Conservation (phyloP, 805 yeast genomes). For the Candida ipomoeae region DNA sequence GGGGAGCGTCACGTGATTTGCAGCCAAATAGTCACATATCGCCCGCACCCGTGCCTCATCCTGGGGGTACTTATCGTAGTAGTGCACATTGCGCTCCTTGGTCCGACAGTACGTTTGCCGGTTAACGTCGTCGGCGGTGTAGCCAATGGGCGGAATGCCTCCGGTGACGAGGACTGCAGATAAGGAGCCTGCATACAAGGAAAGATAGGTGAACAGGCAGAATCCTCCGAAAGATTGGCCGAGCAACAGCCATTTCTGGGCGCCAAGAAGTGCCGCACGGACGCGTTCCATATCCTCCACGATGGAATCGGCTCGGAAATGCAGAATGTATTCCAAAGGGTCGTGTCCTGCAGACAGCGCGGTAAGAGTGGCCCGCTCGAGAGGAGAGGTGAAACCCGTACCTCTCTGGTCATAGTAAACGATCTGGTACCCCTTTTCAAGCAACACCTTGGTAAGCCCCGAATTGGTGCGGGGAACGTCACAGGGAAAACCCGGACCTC, state of each 20-base stretch:
- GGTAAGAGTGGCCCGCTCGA: conserved; percentile 32
- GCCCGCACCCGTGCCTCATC: conserved; percentile 37
- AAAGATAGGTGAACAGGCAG: conserved; percentile 46
- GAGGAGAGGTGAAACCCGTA: conserved; percentile 51
- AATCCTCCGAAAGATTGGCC: conserved; percentile 61
- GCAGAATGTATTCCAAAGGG: conserved; percentile 33
- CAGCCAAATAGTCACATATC: conserved; percentile 32
- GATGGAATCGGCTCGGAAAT: conserved; percentile 52
- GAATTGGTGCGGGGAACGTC: conserved; percentile 34
- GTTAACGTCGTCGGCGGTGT: conserved; percentile 46
- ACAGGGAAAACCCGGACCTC: conserved; percentile 54
- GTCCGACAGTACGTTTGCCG: conserved; percentile 44
- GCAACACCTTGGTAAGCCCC: conserved; percentile 33
- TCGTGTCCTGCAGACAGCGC: conserved; percentile 2
- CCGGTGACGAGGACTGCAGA: conserved; percentile 49
- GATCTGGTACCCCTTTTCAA: conserved; percentile 41
- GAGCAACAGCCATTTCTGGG: conserved; percentile 44
- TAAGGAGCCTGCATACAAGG: conserved; percentile 40
- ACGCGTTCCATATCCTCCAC: conserved; percentile 49
- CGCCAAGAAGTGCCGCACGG: conserved; percentile 32
- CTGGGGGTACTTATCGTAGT: conserved; percentile 46
- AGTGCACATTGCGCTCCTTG: conserved; percentile 44
- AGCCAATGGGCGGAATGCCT: conserved; percentile 53
- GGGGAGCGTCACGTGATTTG: conserved; percentile 37
- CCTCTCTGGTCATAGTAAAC: conserved; percentile 56